These are phyloP conservation scores for Rhynchospora pubera DNA, from an alignment of 176 grass and related monocot species.

Conservation along the genomic window DNA sequence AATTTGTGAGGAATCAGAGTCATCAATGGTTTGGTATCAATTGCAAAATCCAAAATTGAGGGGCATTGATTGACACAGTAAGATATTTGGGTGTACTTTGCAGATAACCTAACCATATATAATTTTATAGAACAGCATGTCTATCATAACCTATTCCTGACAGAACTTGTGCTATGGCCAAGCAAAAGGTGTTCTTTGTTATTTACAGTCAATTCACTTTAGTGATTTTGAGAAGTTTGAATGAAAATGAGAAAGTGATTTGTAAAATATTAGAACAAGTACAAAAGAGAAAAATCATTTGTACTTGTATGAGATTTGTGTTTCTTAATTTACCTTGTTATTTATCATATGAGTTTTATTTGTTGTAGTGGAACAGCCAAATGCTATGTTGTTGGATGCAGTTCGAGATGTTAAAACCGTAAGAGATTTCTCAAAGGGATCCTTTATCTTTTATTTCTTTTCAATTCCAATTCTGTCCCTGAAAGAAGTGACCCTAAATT, in stretches of 20 bases:
- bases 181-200: not conserved
- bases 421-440: constrained; percentile 19
- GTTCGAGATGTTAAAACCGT: constrained; percentile 78
- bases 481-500: not conserved
- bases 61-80: not conserved
- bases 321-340: constrained; percentile 6
- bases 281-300: not conserved
- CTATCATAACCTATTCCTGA: not conserved
- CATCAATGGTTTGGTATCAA: not conserved
- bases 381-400: constrained; percentile 82
- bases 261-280: not conserved
- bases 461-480: not conserved
- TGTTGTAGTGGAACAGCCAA: constrained; percentile 82
- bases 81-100: not conserved
- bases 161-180: not conserved
- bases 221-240: not conserved
- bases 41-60: not conserved
- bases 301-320: not conserved
- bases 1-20: not conserved
- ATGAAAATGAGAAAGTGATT: not conserved
- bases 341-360: constrained; percentile 15
- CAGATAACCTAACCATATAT: not conserved
- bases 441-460: not conserved
- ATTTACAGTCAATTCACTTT: not conserved
- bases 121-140: not conserved